Conservation (phyloP, 257 asterid genomes). For the Striga asiatica region DNA sequence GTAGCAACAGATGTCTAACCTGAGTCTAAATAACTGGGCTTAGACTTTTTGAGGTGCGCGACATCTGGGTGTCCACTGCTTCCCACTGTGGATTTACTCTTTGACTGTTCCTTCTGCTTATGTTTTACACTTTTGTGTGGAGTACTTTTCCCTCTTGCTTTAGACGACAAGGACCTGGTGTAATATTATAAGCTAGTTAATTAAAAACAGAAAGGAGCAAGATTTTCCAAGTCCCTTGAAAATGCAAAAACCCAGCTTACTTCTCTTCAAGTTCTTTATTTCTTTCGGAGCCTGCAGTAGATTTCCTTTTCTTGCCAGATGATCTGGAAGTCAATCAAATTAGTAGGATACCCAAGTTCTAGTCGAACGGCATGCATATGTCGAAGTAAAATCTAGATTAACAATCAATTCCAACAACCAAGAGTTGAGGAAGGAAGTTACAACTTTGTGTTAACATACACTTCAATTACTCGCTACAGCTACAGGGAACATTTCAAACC, state of each 20-base stretch:
- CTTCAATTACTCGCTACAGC: neutral
- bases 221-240: slow-evolving; percentile 8
- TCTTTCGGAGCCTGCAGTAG: slow-evolving; percentile 32
- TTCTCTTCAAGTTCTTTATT: slow-evolving; percentile 32
- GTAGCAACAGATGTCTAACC: slow-evolving; percentile 35
- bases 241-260: slow-evolving; percentile 38
- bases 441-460: slow-evolving; percentile 1
- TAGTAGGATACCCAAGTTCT: slow-evolving; percentile 8
- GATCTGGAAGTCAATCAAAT: slow-evolving; percentile 39
- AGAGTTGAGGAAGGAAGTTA: neutral
- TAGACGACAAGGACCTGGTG: slow-evolving; percentile 55
- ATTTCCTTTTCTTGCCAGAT: slow-evolving; percentile 41
- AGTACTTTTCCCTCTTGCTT: slow-evolving; percentile 69
- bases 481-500: slow-evolving; percentile 5
- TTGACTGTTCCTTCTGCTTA: slow-evolving; percentile 27
- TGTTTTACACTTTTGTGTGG: slow-evolving; percentile 55
- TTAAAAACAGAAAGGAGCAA: slow-evolving; percentile 7
- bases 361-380: slow-evolving; percentile 1
- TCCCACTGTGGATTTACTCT: slow-evolving; percentile 32
- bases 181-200: slow-evolving; percentile 16
- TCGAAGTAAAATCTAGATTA: no score
- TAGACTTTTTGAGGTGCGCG: slow-evolving; percentile 27
- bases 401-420: slow-evolving; percentile 1
- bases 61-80: slow-evolving; percentile 30
- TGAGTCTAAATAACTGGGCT: slow-evolving; percentile 30